Evolutionary conservation across 345 rosid genomes (phyloP), one percentile per base, ranked within the genome.

Genomic region (Corchorus capsularis): DNA sequence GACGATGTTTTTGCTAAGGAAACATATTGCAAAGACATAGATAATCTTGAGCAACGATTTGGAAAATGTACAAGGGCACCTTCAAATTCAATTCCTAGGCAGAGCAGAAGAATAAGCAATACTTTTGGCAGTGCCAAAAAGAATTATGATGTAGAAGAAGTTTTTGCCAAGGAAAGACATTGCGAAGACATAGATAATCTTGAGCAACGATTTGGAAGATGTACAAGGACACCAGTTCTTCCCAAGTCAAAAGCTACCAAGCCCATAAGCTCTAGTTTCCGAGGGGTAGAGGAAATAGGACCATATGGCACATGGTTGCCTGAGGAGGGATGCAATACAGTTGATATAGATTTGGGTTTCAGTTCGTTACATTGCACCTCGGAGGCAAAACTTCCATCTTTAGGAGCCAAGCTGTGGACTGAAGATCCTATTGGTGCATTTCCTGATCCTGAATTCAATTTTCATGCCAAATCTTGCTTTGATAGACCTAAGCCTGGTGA

Each of bases 271-370:
- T 80, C 77, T 74, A 55, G 71, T 74, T 78, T 79, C 70, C 71
- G 8, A 61, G 86, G 77, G 75, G 27, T 27, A 27, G 27, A 27
- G 27, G 70, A 71, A 67, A 39, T 57, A 71, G 87, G 78, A 53
- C 17, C 17, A 17, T 43, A 41, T 22, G 59, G 65, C 63, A 73
- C 62, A 82, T 80, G 80, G 83, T 80, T 82, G 49, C 75, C 64
- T 72, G 76, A 78, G 60, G 82, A 78, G 78, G 90, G 89, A 66
- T 82, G 74, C 79, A 17, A 80, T 45, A 49, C 86, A 6, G 77
- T 66, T 60, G 80, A 80, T 74, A 71, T 47, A 61, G 75, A 70
- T 77, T 71, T 81, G 52, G 82, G 79, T 80, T 81, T 54, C 77
- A 71, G 79, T 64, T 70, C 72, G 74, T 72, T 70, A 27, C 61